Conservation (phyloP, 106 monocot genomes). For the Dioscorea dumetorum region DNA sequence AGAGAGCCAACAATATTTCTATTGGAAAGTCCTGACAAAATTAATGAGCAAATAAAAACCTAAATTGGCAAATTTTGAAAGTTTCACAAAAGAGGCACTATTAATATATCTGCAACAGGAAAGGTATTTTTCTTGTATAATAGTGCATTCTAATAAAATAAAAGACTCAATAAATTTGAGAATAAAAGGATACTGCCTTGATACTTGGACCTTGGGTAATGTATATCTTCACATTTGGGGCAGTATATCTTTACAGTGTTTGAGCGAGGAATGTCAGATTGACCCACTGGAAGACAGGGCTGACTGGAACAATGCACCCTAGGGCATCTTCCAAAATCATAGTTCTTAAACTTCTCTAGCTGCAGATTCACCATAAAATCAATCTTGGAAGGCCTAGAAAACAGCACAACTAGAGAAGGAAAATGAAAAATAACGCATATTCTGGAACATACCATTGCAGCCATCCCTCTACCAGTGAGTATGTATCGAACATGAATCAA, state of each 20-base stretch:
- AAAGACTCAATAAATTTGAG: not conserved
- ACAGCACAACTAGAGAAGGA: not conserved
- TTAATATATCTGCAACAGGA: not conserved
- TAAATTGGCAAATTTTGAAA: not conserved
- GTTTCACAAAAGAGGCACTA: not conserved
- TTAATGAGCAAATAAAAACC: not conserved
- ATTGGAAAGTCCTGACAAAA: too few relatives aligned
- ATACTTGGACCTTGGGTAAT: slow-evolving; percentile 81
- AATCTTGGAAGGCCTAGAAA: not conserved
- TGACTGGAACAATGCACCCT: slow-evolving; percentile 71
- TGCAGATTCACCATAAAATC: slow-evolving; percentile 14
- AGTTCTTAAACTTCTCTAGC: slow-evolving; percentile 82
- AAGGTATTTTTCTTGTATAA: not conserved
- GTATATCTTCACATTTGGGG: slow-evolving; percentile 84
- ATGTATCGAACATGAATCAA: slow-evolving; percentile 80
- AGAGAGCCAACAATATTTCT: too few relatives aligned
- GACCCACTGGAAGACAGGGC: slow-evolving; percentile 84
- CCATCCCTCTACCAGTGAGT: slow-evolving; percentile 67
- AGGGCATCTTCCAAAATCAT: slow-evolving; percentile 80
- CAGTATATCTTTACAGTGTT: slow-evolving; percentile 86
- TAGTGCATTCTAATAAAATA: not conserved
- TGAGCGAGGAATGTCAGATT: slow-evolving; percentile 68
- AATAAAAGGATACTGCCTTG: slow-evolving; percentile 84
- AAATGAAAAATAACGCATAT: slow-evolving; percentile 5
- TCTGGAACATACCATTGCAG: slow-evolving; percentile 47